Percentiles rank a stretch among this genome's conserved stretches.
Evolutionary conservation across 345 rosid genomes (phyloP).

Genomic region (Luvunga scandens): DNA sequence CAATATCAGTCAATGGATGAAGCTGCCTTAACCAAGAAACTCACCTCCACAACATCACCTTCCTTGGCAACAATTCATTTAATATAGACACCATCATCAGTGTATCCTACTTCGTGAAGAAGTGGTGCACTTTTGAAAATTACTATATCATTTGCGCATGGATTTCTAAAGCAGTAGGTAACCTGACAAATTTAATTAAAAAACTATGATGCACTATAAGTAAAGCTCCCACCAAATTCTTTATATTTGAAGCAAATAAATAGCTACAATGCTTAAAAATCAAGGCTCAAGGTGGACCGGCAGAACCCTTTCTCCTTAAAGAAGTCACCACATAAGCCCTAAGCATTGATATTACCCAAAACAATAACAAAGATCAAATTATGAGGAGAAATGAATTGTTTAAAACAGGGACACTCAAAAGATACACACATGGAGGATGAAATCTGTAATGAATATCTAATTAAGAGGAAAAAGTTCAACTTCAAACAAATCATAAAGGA

Average conservation of each 20-base stretch:
- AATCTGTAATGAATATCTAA: neutral
- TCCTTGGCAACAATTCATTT: constrained; percentile 88
- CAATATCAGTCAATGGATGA: too few relatives aligned
- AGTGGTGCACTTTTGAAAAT: constrained; percentile 92
- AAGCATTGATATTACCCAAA: neutral
- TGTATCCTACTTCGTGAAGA: constrained; percentile 92
- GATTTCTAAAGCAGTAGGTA: constrained; percentile 79
- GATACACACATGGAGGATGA: neutral
- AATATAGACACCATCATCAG: constrained; percentile 86
- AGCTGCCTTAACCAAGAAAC: constrained; percentile 8
- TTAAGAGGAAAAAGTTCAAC: neutral
- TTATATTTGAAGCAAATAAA: neutral
- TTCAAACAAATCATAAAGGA: neutral
- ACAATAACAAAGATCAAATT: neutral
- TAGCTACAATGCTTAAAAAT: neutral
- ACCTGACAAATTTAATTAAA: constrained; percentile 48
- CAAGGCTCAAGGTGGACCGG: neutral
- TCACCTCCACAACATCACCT: constrained; percentile 91
- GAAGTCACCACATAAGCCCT: neutral
- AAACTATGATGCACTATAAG: neutral
- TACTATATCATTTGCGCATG: constrained; percentile 87
- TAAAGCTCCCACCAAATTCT: neutral
- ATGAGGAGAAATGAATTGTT: neutral
- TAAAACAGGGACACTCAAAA: neutral
- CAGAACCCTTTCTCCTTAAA: neutral